Evolutionary conservation across 441 rosid genomes (phyloP).

Genomic region (Adansonia grandidieri): DNA sequence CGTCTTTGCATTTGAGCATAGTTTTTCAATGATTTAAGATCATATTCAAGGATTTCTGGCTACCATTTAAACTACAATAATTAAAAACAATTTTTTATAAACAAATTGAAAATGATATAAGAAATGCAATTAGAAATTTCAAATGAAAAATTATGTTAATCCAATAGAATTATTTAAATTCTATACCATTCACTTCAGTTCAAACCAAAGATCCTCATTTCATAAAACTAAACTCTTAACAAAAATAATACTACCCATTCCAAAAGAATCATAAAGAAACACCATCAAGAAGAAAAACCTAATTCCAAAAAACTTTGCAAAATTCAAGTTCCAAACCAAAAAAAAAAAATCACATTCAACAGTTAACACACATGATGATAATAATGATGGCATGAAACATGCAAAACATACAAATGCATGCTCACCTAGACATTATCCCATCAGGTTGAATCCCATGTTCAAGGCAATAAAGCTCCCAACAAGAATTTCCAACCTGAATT

Average conservation of each 20-base stretch:
- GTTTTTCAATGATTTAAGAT: background rate
- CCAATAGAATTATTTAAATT: background rate
- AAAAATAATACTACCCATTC: background rate
- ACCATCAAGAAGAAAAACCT: background rate
- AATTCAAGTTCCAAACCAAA: background rate
- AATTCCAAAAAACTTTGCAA: background rate
- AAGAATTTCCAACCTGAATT: conserved; percentile 79
- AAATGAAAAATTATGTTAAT: background rate
- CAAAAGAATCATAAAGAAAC: background rate
- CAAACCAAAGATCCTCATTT: background rate
- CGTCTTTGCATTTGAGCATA: no score
- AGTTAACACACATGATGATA: background rate
- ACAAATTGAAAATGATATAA: background rate
- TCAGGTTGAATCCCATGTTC: conserved; percentile 82
- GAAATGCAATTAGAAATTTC: background rate
- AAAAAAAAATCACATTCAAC: background rate
- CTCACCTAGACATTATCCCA: conserved; percentile 74
- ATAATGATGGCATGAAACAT: background rate
- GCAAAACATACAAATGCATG: background rate
- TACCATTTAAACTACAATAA: background rate
- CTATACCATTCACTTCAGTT: background rate
- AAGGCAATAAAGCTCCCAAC: conserved; percentile 80
- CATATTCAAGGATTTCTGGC: background rate
- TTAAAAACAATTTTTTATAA: background rate
- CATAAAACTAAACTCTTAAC: background rate